Evolutionary conservation across 768 basidiomycete genomes (phyloP).

Genomic region (Piloderma croceum): DNA sequence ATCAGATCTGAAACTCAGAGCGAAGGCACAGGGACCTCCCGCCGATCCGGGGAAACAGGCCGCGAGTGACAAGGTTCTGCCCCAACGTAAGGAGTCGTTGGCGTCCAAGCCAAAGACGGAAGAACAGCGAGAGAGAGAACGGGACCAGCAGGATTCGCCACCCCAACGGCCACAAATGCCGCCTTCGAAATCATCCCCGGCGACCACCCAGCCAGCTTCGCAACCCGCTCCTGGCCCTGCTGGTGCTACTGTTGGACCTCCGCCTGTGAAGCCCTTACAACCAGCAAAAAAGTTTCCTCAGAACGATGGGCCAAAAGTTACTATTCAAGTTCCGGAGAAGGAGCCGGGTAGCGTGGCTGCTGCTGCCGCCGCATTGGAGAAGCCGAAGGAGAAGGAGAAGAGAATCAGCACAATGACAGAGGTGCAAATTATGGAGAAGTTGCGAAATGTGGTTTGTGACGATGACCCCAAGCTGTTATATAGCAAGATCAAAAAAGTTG

Average conservation of each 20-base stretch:
- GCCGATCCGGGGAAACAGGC: conserved; percentile 29
- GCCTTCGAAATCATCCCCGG: conserved; percentile 41
- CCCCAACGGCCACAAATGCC: conserved; percentile 29
- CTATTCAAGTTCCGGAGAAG: conserved; percentile 42
- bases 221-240: conserved; percentile 43
- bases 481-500: conserved; percentile 97
- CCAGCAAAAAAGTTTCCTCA: conserved; percentile 71
- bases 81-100: conserved; percentile 49
- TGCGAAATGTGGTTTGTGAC: conserved; percentile 78
- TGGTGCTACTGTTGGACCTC: conserved; percentile 48
- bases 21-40: conserved; percentile 52
- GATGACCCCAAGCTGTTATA: conserved; percentile 89
- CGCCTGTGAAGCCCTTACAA: conserved; percentile 71
- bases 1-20: conserved; percentile 60
- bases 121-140: conserved; percentile 18
- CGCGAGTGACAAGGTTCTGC: conserved; percentile 25
- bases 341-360: conserved; percentile 58
- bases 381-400: conserved; percentile 69
- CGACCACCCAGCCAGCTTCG: conserved; percentile 37
- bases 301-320: conserved; percentile 41
- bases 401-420: conserved; percentile 96
- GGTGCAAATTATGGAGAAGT: conserved; percentile 96
- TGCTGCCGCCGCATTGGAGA: conserved; percentile 60
- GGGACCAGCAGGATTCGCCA: conserved; percentile 9
- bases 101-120: conserved; percentile 29